Evolutionary conservation across 257 asterid species (phyloP).

Genomic region (Solanum ossicruentum): DNA sequence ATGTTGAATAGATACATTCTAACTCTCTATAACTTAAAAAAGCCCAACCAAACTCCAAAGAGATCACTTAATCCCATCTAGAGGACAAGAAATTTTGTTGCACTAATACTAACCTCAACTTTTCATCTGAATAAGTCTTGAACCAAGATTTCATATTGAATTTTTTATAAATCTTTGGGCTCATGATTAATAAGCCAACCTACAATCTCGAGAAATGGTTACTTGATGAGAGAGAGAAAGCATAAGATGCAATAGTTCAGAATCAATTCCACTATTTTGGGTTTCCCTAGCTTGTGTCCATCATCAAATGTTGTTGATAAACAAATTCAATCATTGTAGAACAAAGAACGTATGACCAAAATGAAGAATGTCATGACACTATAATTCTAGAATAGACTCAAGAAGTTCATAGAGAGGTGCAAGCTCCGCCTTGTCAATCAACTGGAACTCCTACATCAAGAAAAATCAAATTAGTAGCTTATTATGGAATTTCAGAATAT

Average conservation of each 20-base stretch:
- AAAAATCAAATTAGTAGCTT: neutral
- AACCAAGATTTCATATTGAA: neutral
- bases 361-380: too few relatives aligned
- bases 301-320: too few relatives aligned
- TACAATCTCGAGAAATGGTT: neutral
- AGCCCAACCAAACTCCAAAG: neutral
- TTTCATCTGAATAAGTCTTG: neutral
- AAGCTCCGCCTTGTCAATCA: too few relatives aligned
- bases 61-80: neutral
- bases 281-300: too few relatives aligned
- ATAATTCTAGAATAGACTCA: too few relatives aligned
- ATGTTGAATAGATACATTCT: neutral
- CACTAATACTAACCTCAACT: too few relatives aligned
- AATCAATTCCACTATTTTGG: neutral
- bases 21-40: neutral
- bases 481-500: neutral
- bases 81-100: neutral
- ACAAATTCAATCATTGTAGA: too few relatives aligned
- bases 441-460: conserved; percentile 53
- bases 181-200: neutral
- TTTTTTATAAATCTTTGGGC: neutral
- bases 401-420: too few relatives aligned
- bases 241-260: neutral
- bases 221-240: neutral
- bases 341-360: too few relatives aligned